Base-by-base conservation (phyloP, 148 eudicot genomes). In the Diospyros lotus region DNA sequence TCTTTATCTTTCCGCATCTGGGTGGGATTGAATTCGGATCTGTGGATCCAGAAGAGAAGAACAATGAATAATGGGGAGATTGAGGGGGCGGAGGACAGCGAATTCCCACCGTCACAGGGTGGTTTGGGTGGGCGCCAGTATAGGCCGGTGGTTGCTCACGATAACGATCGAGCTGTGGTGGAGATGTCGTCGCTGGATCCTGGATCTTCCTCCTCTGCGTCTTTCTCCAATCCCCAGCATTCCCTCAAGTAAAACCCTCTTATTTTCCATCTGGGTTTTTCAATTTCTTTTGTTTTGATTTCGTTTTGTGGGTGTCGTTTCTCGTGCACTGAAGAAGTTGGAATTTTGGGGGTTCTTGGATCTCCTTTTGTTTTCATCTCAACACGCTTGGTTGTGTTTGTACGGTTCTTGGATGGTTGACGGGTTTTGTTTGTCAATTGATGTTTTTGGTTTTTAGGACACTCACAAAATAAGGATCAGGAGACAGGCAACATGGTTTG, bases 141-240 rank as follows among this genome's bases (percentile, higher is more conserved):
- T 52, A 72, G 78, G 68, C 84, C 88, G 6, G 88, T 85, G 38
- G 88, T 82, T 75, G 84, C 88, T 4, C 81, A 78, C 73, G 81
- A 78, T 43, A 78, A 55, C 53, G 88, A 85, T 65, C 79, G 88
- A 41, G 86, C 82, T 51, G 86, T 83, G 60, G 75, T 85, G 44
- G 84, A 85, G 79, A 85, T 85, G 88, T 82, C 88, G 2, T 82
- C 86, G 58, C 48, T 85, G 50, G 88, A 85, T 80, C 80, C 76
- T 53, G 73, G 73, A 44, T 71, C 86, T 43, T 75, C 83, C 9
- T 72, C 82, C 13, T 76, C 86, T 51, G 66, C 78, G 15, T 13
- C 64, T 2, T 45, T 14, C 15, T 64, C 67, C 68, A 56, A 56
- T 71, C 74, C n/a, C 1, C 63, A 56, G 12, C 2, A 12, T 40